phyloP scores from a whole-genome alignment of 305 asterid species.

The Fraxinus ornus region DNA sequence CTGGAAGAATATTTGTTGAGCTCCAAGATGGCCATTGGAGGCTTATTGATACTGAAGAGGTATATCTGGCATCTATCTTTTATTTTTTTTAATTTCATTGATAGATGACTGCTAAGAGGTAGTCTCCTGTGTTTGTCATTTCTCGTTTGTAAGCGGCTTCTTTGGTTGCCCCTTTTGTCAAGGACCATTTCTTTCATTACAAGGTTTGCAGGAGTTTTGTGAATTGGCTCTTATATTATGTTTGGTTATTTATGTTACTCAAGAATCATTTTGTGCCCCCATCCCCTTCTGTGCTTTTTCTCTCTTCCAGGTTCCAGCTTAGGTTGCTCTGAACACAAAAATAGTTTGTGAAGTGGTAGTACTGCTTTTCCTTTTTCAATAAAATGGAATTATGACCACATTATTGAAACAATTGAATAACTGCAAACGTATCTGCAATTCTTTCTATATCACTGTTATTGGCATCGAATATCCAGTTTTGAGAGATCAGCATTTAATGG shows the following conservation, averaged over 20 bases:
- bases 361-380: neutral
- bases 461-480: neutral
- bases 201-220: too few relatives aligned
- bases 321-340: neutral
- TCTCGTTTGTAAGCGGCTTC: neutral
- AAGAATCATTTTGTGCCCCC: slow-evolving; percentile 1
- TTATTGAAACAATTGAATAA: neutral
- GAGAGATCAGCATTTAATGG: neutral
- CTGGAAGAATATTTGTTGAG: slow-evolving; percentile 79
- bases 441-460: neutral
- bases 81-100: neutral
- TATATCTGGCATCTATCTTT: slow-evolving; percentile 22
- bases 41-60: slow-evolving; percentile 78
- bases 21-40: slow-evolving; percentile 63
- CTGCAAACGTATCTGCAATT: neutral
- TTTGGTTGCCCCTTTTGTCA: too few relatives aligned
- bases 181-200: too few relatives aligned
- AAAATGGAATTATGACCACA: neutral
- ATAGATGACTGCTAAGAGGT: neutral
- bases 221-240: neutral
- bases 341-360: neutral
- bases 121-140: neutral
- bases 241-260: neutral
- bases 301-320: neutral
- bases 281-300: neutral